A percentile compares a stretch with the other conserved stretches of the same genome.
Evolutionary conservation across 129 eudicot genomes (phyloP).

Genomic region (Erigeron canadensis): DNA sequence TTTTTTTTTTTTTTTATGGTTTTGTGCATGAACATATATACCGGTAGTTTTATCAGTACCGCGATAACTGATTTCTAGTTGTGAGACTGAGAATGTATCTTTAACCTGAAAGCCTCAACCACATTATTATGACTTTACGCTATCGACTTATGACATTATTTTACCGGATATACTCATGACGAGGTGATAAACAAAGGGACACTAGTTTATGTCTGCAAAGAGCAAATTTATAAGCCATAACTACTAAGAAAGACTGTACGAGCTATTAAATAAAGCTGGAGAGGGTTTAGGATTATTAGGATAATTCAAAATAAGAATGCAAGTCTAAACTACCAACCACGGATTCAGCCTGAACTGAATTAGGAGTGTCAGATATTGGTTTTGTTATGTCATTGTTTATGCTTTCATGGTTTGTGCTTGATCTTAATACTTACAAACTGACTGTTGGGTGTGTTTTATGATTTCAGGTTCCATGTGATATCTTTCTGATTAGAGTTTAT

Average conservation of each 20-base stretch:
- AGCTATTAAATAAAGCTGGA: neutral
- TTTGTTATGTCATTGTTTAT: neutral
- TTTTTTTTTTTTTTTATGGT: conserved; percentile 5
- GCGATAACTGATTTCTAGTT: no score
- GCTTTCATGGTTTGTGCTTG: no score
- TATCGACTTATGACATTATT: neutral
- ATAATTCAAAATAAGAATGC: neutral
- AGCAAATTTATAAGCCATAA: neutral
- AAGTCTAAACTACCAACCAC: neutral
- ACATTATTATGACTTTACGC: neutral
- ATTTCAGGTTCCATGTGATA: neutral
- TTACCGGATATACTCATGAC: neutral
- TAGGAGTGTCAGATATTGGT: neutral
- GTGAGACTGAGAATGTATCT: neutral
- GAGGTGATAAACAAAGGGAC: neutral
- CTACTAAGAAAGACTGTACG: neutral
- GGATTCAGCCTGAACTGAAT: neutral
- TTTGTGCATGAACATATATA: conserved; percentile 4
- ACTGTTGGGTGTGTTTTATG: neutral
- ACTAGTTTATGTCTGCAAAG: neutral
- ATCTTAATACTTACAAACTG: neutral
- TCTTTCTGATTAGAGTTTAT: neutral
- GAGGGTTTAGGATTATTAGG: neutral
- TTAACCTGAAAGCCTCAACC: neutral
- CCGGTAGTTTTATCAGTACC: neutral